Evolutionary conservation across 371 early-diverging fungal species (phyloP), one percentile per base, ranked within the genome.

Genomic region (Choanephora cucurbitarum): DNA sequence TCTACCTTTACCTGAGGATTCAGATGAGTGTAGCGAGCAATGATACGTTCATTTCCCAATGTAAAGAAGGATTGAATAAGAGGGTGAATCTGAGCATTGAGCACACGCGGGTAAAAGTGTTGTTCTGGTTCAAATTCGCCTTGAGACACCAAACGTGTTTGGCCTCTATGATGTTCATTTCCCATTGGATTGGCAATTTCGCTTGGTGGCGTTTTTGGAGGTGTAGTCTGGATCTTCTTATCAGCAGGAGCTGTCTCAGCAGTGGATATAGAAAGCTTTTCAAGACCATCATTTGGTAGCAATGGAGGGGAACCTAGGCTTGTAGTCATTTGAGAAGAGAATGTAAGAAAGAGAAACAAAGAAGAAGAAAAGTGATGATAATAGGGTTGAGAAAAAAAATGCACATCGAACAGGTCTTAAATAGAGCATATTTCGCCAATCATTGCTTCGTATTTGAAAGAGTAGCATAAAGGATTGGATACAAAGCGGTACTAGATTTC

Each of bases 41-140:
- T 83, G 57, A 95, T 93, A 18, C 96, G 80, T 54, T 94, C 93
- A 64, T 95, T 94, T 23, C 94, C 96, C 40, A 95, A 75, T 1
- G 88, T 81, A 52, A 95, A 90, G 72, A 95, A 95, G 31, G 87
- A 88, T 28, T 90, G 84, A 23, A 95, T 91, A 51, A 94, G 76
- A 1, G 87, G 92, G 69, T 95, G 96, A 51, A 95, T 93, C 65
- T 88, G 86, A 3, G 96, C 94, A 70, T 94, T 95, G 45, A 95
- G 70, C 0, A 94, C 96, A 17, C 96, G 85, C 7, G 96, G 96
- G 68, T 95, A 95, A 72, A 91, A 95, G 62, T 95, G 94, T 28
- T 83, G 70, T 56, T 92, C 94, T 9, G 91, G 77, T 66, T 94
- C 94, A 65, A 95, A 95, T 47, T 92, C 91, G 23, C 91, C 92